Percentiles rank a stretch among this genome's conserved stretches.
These are phyloP conservation scores for Sergeia podlipaevii DNA, from an alignment of 208 protist species.

Conservation along the genomic window DNA sequence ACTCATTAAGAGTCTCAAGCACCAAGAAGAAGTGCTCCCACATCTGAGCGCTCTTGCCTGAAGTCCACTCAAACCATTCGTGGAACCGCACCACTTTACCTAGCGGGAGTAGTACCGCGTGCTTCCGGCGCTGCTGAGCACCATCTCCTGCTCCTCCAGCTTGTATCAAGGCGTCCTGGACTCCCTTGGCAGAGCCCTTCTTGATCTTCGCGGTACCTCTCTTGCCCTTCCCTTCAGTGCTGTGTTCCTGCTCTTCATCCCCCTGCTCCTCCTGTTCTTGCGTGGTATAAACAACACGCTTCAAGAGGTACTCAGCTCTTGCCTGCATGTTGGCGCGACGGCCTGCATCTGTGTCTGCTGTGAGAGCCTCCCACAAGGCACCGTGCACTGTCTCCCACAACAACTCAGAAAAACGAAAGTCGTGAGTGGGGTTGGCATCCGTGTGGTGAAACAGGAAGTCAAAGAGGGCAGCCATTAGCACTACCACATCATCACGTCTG, in stretches of 20 bases:
- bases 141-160: not conserved
- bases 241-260: not conserved
- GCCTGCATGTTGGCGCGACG: constrained; percentile 71
- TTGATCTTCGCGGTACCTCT: constrained; percentile 6
- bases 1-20: constrained; percentile 79
- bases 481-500: constrained; percentile 51
- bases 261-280: constrained; percentile 20
- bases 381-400: constrained; percentile 55
- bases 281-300: constrained; percentile 75
- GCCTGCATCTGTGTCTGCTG: constrained; percentile 39
- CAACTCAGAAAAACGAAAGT: constrained; percentile 64
- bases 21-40: constrained; percentile 83
- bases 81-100: constrained; percentile 31
- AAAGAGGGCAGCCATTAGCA: constrained; percentile 78
- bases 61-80: constrained; percentile 38
- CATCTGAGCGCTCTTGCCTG: constrained; percentile 14
- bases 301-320: constrained; percentile 71
- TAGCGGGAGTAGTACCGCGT: not conserved
- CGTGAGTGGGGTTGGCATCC: constrained; percentile 18
- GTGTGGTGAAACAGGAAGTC: constrained; percentile 70
- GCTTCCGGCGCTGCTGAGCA: not conserved
- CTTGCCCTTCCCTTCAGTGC: not conserved
- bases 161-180: not conserved
- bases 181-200: not conserved
- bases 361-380: constrained; percentile 42